These are phyloP conservation scores for Leccinum longicurvipes DNA, from an alignment of 768 basidiomycete species.

Conservation along the genomic window DNA sequence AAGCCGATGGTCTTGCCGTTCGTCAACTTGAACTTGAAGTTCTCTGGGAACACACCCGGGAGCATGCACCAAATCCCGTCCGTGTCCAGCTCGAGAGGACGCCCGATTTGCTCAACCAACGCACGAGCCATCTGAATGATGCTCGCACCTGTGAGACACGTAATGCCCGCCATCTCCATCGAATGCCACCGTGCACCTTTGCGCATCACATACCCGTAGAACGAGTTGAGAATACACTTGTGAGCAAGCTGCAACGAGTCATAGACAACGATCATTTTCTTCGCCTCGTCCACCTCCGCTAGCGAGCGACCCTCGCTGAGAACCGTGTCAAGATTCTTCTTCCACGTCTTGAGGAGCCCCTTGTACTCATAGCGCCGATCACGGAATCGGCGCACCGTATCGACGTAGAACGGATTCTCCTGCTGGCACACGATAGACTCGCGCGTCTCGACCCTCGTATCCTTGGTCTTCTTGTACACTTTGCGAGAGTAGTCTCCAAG, in stretches of 20 bases:
- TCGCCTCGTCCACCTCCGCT: slow-evolving; percentile 91
- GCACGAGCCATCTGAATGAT: slow-evolving; percentile 99
- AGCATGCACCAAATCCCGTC: slow-evolving; percentile 99
- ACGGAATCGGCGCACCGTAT: slow-evolving; percentile 94
- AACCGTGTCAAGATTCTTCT: slow-evolving; percentile 89
- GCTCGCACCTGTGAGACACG: slow-evolving; percentile 93
- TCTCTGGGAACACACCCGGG: slow-evolving; percentile 95
- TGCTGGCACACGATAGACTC: slow-evolving; percentile 95
- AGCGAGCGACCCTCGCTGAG: slow-evolving; percentile 66
- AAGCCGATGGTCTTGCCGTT: slow-evolving; percentile 85
- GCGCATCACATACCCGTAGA: slow-evolving; percentile 99
- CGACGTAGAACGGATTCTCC: slow-evolving; percentile 98
- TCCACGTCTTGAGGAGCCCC: slow-evolving; percentile 97
- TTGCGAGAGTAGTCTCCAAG: slow-evolving; percentile 98
- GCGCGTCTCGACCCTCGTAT: slow-evolving; percentile 90
- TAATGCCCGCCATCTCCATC: slow-evolving; percentile 99
- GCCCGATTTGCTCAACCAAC: slow-evolving; percentile 95
- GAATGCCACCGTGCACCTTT: slow-evolving; percentile 99
- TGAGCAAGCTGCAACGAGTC: slow-evolving; percentile 98
- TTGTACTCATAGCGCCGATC: slow-evolving; percentile 99
- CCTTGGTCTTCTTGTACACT: slow-evolving; percentile 98
- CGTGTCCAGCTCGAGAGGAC: slow-evolving; percentile 95
- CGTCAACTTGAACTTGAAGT: slow-evolving; percentile 90
- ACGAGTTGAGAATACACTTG: slow-evolving; percentile 99
- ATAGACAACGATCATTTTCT: slow-evolving; percentile 98